Base-by-base conservation (phyloP, 257 asterid genomes). In the Catharanthus roseus region DNA sequence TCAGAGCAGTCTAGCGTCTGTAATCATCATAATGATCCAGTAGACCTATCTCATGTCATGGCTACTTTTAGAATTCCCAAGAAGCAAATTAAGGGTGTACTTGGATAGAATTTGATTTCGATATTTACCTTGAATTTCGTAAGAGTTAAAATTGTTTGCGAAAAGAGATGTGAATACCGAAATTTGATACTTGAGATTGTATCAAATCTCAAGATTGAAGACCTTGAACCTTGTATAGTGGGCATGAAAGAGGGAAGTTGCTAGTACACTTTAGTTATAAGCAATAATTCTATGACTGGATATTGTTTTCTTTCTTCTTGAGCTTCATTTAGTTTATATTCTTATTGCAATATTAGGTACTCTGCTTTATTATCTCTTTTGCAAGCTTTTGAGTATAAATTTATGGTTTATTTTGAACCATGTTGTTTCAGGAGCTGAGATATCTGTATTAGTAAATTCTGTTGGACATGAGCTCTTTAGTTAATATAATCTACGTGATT, bases 41-140 rank as follows among this genome's bases (percentile, higher is more conserved):
- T 85, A 28, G 92, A 85, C 70, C 83, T 93, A 65, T 73, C 89
- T 15, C 82, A 77, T 70, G 81, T 86, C 18, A 84, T 89, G 72
- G 69, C 84, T 77, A 77, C 84, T 68, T 90, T 85, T 68, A 85
- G 80, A 80, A 85, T 67, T 79, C 86, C 96, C 23, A 87, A 86
- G 79, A 83, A 82, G 77, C 73, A 82, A 44, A 54, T 75, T 36
- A 83, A 82, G 83, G 16, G n/a, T n/a, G n/a, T n/a, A n/a, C n/a
- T n/a, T n/a, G n/a, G n/a, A n/a, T n/a, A n/a, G n/a, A n/a, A n/a
- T n/a, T n/a, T n/a, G n/a, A n/a, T n/a, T n/a, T n/a, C n/a, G n/a
- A n/a, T n/a, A n/a, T n/a, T n/a, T n/a, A n/a, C n/a, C n/a, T n/a
- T n/a, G n/a, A n/a, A n/a, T n/a, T n/a, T n/a, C n/a, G n/a, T n/a